phyloP scores from a whole-genome alignment of 1,139 yeast genomes.

The Pichiaceae sp. region DNA sequence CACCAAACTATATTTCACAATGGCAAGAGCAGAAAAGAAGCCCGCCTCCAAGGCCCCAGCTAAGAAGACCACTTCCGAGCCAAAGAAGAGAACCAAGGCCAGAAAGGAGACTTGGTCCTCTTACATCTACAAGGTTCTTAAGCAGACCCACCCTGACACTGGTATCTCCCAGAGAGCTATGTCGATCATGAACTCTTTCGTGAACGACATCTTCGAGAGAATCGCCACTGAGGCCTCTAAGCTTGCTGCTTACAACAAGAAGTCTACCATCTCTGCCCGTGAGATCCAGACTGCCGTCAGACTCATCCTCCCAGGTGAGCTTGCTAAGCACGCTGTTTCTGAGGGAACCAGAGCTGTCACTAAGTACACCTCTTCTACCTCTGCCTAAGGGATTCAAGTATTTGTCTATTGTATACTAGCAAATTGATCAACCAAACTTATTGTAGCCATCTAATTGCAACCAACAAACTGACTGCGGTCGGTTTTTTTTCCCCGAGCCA shows the following conservation, averaged over 20 bases:
- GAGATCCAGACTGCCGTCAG: conserved; percentile 99
- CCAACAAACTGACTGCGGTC: too few species aligned
- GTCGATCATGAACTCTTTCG: conserved; percentile 99
- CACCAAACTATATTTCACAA: conserved; percentile 24
- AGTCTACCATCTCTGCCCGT: conserved; percentile 97
- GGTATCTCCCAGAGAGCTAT: conserved; percentile 99
- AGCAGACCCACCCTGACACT: conserved; percentile 99
- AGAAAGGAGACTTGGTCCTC: conserved; percentile 99
- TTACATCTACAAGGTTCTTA: conserved; percentile 95
- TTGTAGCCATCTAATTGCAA: too few species aligned
- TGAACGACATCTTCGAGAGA: conserved; percentile 93
- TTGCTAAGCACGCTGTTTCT: conserved; percentile 98
- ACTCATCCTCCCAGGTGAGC: conserved; percentile 98
- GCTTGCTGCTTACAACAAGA: conserved; percentile 99
- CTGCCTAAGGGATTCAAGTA: conserved; percentile 25
- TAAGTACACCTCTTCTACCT: conserved; percentile 88
- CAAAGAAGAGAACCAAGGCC: conserved; percentile 92
- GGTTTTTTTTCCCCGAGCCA: too few species aligned
- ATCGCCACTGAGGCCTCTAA: conserved; percentile 97
- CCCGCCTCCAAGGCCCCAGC: conserved; percentile 99
- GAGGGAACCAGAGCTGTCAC: conserved; percentile 99
- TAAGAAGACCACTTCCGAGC: conserved; percentile 78
- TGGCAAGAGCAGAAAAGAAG: conserved; percentile 98
- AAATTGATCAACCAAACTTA: not conserved
- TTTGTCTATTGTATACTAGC: not conserved